Base-by-base conservation (phyloP, 169 alveolate genomes). In the Plasmodium vinckei region DNA sequence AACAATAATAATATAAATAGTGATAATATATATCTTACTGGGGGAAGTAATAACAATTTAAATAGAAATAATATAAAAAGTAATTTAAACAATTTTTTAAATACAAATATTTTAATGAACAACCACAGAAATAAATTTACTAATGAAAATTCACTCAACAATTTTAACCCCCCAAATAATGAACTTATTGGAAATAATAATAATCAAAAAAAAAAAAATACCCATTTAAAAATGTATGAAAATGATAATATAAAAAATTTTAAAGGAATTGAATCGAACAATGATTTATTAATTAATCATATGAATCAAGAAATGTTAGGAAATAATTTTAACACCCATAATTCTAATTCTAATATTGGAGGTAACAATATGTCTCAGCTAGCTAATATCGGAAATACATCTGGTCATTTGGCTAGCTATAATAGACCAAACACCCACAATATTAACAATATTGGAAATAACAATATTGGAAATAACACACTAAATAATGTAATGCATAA, bases 151-250 rank as follows among this genome's bases (percentile, higher is more conserved):
- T 44, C 86, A 13, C n/a, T 84, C 1, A 84, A 63, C 27, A 68
- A 10, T n/a, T 84, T 84, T 68, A 77, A 77, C 61, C 9, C 73
- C 5, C 10, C 53, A n/a, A 79, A 59, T 33, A 79, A 21, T 67
- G 68, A 61, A 9, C 23, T 46, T 15, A 51, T 23, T 56, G 49
- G 65, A 15, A 67, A 73, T 51, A 39, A 49, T 17, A 70, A 25
- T 57, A 57, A 57, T 17, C 39, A 27, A 27, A 27, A 27, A 27
- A 33, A 33, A 3, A 33, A 33, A 3, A 33, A 33, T 4, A 5
- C 59, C 2, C 17, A 51, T n/a, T 51, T 12, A n/a, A 51, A 51
- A n/a, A 13, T 12, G 59, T 51, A 51, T 51, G n/a, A 51, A 51
- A 13, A 51, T 12, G 23, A 49, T 19, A 3, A 68, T 2, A 23